Base-by-base conservation (phyloP, 495 filamentous ascomycete species). In the Diplogelasinospora grovesii region DNA sequence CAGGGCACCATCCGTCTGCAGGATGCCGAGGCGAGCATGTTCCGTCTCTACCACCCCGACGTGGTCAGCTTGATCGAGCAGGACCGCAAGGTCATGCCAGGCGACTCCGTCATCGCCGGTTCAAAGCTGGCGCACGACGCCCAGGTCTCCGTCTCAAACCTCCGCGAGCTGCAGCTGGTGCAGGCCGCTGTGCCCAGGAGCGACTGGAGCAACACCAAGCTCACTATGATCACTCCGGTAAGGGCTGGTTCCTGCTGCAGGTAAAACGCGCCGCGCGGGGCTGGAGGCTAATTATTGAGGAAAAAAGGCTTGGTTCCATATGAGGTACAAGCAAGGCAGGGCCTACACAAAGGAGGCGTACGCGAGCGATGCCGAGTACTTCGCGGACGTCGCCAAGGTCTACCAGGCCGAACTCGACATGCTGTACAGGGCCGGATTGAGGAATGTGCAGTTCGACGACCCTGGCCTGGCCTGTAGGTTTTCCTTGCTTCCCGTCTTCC, bases 381-480 rank as follows among this genome's bases (percentile, higher is more conserved):
- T 86, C 52, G 71, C 64, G 19, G 84, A 86, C 46, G 82, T 87
- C 22, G 82, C 83, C 47, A 78, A 72, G 51, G 82, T 83, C 26
- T 86, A 85, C 61, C 78, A 79, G 50, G 72, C 60, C 42, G 69
- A 73, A 60, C 64, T 87, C 24, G 67, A 71, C 53, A 73, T 77
- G 46, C 66, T 89, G 10, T 86, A 87, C 51, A 69, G 80, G 25
- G 77, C 76, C 25, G 82, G 83, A 1, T 68, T 78, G 45, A 67
- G 82, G 5, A 86, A 86, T 48, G 71, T 85, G 11, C 83, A 86
- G 55, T 82, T 81, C 37, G 83, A 87, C 48, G 83, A 87, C 56
- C 84, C 82, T 8, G 82, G 83, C 43, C 70, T 87, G 52, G 83
- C 81, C 14, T 87, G 81, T 83, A 68, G 66, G 79, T 57, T 15